Evolutionary conservation across 352 stramenopile species (phyloP), one percentile per base, ranked within the genome.

Genomic region (Phytophthora constricta): DNA sequence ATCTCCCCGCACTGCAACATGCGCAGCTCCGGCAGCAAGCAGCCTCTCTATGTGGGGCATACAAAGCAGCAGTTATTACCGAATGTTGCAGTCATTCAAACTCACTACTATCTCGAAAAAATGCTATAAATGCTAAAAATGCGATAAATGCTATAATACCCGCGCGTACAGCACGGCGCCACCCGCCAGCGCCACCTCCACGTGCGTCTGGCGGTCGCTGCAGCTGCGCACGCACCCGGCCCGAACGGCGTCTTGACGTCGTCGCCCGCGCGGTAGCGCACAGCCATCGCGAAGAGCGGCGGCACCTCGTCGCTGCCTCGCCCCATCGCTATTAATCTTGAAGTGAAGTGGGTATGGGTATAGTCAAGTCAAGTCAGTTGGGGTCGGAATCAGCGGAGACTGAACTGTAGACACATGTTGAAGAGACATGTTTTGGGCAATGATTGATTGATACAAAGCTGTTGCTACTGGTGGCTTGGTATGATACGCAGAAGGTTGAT

Each of bases 1-100:
- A 93, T 77, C 64, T 93, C 85, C 16, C 80, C 85, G 19, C 79
- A 90, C 52, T 81, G 77, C 48, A 93, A 64, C 82, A 93, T 91
- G 4, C 68, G 79, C 43, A 91, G 72, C 66, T 88, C 80, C 5
- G 85, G 85, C 19, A 93, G 50, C 19, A 93, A 25, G 20, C 70
- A 85, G 4, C 69, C 74, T 37, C 79, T 75, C 85, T 93, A 42
- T 20, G n/a, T 17, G 42, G 2, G 54, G 3, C n/a, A n/a, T n/a
- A n/a, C n/a, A 19, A 42, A 54, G 27, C 13, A 37, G 25, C 5
- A 13, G 9, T n/a, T n/a, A n/a, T n/a, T n/a, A n/a, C n/a, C n/a
- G n/a, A n/a, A n/a, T n/a, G n/a, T n/a, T n/a, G n/a, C n/a, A n/a
- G n/a, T n/a, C n/a, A n/a, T n/a, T n/a, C n/a, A n/a, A n/a, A n/a